phyloP scores from a whole-genome alignment of 2,329 filamentous ascomycete genomes.

The Alternaria hordeiaustralica region DNA sequence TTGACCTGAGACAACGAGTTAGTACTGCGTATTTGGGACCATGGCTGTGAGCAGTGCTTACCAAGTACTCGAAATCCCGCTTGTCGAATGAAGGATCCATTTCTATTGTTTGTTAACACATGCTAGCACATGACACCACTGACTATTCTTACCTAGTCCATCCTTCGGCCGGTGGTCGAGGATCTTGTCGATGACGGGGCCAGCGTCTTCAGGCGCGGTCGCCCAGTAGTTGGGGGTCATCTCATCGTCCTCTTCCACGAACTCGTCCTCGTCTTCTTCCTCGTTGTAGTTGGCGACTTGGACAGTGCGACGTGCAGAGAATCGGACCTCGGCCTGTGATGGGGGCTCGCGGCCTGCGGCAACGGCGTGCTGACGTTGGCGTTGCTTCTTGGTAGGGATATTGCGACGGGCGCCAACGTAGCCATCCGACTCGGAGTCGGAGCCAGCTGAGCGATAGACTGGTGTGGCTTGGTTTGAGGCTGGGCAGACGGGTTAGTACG shows the following conservation, averaged over 20 bases:
- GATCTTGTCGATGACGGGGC: constrained; percentile 87
- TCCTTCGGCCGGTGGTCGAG: constrained; percentile 84
- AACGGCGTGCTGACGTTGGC: constrained; percentile 71
- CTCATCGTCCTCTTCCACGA: constrained; percentile 65
- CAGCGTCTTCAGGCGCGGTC: constrained; percentile 74
- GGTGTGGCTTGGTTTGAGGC: constrained; percentile 58
- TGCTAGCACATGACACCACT: too few species aligned
- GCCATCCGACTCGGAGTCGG: constrained; percentile 65
- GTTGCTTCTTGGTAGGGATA: constrained; percentile 73
- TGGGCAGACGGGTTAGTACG: constrained; percentile 59
- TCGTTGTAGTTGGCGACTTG: constrained; percentile 75
- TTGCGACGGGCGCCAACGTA: constrained; percentile 80
- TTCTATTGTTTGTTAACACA: constrained; percentile 22
- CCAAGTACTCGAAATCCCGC: constrained; percentile 83
- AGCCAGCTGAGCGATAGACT: constrained; percentile 66
- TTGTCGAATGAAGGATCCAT: constrained; percentile 54
- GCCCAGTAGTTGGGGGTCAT: constrained; percentile 74
- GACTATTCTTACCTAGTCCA: constrained; percentile 50
- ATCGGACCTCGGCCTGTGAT: constrained; percentile 80
- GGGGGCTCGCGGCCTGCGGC: constrained; percentile 67
- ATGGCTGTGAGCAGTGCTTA: constrained; percentile 44
- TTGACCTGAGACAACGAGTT: constrained; percentile 69
- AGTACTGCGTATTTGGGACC: constrained; percentile 3
- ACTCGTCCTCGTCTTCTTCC: constrained; percentile 64
- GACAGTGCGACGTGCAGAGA: constrained; percentile 85